Evolutionary conservation across 495 filamentous ascomycete genomes (phyloP), one percentile per base, ranked within the genome.

Genomic region (Aspergillus nidulans): DNA sequence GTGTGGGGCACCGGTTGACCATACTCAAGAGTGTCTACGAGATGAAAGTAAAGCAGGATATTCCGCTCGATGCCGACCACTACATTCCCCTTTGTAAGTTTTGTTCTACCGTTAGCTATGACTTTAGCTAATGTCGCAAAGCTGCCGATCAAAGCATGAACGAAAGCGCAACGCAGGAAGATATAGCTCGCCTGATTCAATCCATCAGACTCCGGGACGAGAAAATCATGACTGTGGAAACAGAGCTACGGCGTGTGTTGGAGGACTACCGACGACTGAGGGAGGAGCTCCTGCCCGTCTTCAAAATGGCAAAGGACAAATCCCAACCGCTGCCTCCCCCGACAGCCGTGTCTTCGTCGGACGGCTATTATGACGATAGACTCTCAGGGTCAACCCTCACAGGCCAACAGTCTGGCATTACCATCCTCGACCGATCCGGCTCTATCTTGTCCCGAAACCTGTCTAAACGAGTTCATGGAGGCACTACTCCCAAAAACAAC

Each of bases 1-100:
- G 92, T 68, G 89, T 96, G 34, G 94, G 94, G 4, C 94, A 98
- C 71, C 86, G 94, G 24, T 78, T 98, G 55, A 96, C 92, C 2
- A 94, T 98, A 39, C 78, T 98, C 45, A 97, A 96, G 73, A 88
- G 81, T 57, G 90, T 97, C 32, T 98, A 96, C 69, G 91, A 97
- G 64, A 83, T 91, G 59, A 98, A 98, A 74, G 83, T 92, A 62
- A 89, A 88, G 56, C 90, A 97, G 65, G 88, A 91, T 61, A 82
- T 98, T 53, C 87, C 89, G 3, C 85, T 96, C 55, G 94, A 97
- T 58, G 81, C 86, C 21, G 94, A 95, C 59, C 88, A 97, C 64
- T 98, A 96, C 70, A 85, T 97, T 46, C 95, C 94, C 34, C 80
- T 92, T 25, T 92, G 92, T 97, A 85, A 58, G 89, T 79, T 50